Evolutionary conservation across 176 grass and related monocot species (phyloP).

Genomic region (Phragmites australis): DNA sequence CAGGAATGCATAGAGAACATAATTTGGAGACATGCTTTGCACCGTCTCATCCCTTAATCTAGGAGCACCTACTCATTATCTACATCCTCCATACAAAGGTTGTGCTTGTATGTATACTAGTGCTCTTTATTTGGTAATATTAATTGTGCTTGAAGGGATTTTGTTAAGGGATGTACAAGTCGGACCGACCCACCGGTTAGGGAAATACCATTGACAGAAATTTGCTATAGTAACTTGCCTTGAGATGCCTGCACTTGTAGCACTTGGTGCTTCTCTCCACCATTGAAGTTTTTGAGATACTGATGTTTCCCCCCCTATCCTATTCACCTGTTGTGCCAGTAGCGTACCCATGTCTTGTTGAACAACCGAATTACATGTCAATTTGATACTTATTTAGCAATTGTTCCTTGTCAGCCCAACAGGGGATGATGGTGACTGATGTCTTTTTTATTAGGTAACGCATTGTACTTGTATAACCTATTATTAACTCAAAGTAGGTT

Average conservation of each 20-base stretch:
- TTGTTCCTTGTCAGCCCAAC: conserved; percentile 10
- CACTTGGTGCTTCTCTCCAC: neutral
- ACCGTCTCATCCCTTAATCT: neutral
- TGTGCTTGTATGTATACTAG: neutral
- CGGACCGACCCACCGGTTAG: too few species aligned
- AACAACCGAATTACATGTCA: neutral
- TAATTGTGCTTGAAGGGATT: neutral
- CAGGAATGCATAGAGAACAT: neutral
- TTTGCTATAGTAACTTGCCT: neutral
- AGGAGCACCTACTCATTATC: neutral
- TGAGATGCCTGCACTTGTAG: neutral
- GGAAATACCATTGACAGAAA: neutral
- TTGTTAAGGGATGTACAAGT: too few species aligned
- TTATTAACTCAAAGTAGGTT: conserved; percentile 31
- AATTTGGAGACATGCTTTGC: neutral
- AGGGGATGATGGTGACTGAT: neutral
- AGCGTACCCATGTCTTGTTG: neutral
- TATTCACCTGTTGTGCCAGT: neutral
- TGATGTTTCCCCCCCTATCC: neutral
- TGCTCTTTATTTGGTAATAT: neutral
- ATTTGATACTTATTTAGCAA: conserved; percentile 3
- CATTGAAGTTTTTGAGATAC: neutral
- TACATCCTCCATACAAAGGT: neutral
- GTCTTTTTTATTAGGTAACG: conserved; percentile 5
- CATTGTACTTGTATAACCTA: too few species aligned